A percentile compares a stretch with the other conserved stretches of the same genome.
phyloP scores from a whole-genome alignment of 2,329 filamentous ascomycete genomes.

The Trichoderma semiorbis region DNA sequence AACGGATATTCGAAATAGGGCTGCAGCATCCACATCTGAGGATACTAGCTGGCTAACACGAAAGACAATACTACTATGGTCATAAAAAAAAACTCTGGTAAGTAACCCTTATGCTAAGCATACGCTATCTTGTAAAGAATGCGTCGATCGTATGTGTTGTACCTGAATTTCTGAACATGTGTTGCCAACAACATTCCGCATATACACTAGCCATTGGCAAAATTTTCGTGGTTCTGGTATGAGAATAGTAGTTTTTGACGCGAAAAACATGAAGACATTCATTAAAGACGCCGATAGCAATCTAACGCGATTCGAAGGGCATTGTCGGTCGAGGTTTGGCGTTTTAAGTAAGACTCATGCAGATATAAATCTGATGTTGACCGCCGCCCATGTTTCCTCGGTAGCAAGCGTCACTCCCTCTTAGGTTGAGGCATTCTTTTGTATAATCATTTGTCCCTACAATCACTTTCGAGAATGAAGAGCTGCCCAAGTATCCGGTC shows the following conservation, averaged over 20 bases:
- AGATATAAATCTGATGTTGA: background rate
- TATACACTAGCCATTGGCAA: background rate
- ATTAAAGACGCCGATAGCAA: background rate
- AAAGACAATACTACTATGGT: too few species aligned
- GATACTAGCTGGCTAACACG: background rate
- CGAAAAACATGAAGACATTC: background rate
- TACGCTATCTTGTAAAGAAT: background rate
- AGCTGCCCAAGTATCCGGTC: background rate
- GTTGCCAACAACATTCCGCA: background rate
- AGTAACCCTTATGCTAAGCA: accelerated
- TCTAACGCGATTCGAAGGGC: background rate
- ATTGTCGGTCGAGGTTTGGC: background rate
- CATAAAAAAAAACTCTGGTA: too few species aligned
- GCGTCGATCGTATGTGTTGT: background rate
- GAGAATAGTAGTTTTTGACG: background rate
- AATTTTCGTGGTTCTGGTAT: background rate
- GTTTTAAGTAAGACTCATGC: background rate
- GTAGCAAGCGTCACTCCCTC: background rate
- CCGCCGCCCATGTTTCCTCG: background rate
- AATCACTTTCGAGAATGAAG: background rate
- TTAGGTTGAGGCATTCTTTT: background rate
- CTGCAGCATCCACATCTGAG: background rate
- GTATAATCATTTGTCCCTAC: background rate
- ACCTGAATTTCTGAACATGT: background rate
- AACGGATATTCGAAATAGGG: background rate